Base-by-base conservation (phyloP, 1,284 basidiomycete species). In the Schizophyllum amplum region DNA sequence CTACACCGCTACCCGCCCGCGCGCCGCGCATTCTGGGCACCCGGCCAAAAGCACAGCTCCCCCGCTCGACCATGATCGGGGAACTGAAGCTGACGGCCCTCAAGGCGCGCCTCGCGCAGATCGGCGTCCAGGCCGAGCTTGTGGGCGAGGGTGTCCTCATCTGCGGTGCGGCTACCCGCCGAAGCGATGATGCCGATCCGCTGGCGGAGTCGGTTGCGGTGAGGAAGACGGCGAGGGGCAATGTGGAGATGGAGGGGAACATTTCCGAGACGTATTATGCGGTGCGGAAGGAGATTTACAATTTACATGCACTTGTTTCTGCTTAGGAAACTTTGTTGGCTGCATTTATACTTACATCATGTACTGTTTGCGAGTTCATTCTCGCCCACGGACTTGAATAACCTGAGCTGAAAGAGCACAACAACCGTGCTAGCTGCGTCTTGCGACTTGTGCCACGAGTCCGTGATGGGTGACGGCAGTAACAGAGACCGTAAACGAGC, bases 111-210 rank as follows among this genome's bases (percentile, higher is more conserved):
- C 76, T 98, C 15, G 79, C 83, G 2, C 70, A 81, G 0, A 74
- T 92, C 2, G 86, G 86, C 4, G 85, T 98, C 52, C 86, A 90
- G 25, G 92, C 94, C 1, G 94, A 97, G 69, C 86, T 98, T 59
- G 87, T 94, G 17, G 94, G 94, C 21, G 94, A 97, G 71, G 95
- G 95, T 76, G 88, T 96, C 5, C 77, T 98, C n/a, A 82, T 98
- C 20, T 98, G 94, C 67, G 92, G 92, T 5, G 78, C 77, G 4
- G 79, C 78, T n/a, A 77, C 78, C 23, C 79, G 76, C 63, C 71
- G 72, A 55, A 73, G 74, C 51, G 70, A 71, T 13, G 68, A 73
- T 26, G 69, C 75, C 17, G 79, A 81, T 48, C 68, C 77, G 17
- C 72, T 83, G n/a, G 84, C 82, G 53, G 85, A 90, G 57, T 80